Base-by-base conservation (phyloP, 106 monocot genomes). In the Dendrobium catenatum region DNA sequence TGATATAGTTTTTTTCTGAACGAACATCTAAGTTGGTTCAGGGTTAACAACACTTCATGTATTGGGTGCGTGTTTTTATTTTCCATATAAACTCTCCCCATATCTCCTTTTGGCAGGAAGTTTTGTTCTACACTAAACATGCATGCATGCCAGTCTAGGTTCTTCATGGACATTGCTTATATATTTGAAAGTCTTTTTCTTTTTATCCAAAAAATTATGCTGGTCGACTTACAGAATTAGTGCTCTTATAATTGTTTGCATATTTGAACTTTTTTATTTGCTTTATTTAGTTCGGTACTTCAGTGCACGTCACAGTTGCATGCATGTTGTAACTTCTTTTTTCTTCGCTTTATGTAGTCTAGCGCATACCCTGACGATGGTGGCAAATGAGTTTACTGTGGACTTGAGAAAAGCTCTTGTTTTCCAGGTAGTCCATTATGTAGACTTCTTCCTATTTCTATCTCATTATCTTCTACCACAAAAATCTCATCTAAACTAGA, bases 341-440 rank as follows among this genome's bases (percentile, higher is more conserved):
- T 70, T 70, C 13, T 70, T 70, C 37, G 29, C 15, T 74, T 74
- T 74, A 74, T 74, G 42, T n/a, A 74, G 43, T 42, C 4, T 44
- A 74, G 74, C 15, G 37, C 43, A 74, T 42, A 74, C 4, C 19
- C 74, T 43, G 43, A 74, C 74, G 1, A 70, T 70, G 64, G 80
- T 49, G 11, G 77, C 54, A 54, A 26, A 31, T 26, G 77, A 29
- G 11, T 77, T 77, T 55, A 54, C 24, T 3, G 77, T 77, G 51
- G 77, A 77, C 29, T 77, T 77, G 29, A 55, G 55, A 31, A 77
- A 77, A 18, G 51, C 77, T 0, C 77, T 77, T 51, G 77, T 77
- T 77, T 77, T 51, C 31, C 77, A 77, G 77, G 77, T 77, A 77
- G 1, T 74, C 43, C 44, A 74, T 70, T 70, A 33, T 70, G 29